Base-by-base conservation (phyloP, 768 basidiomycete genomes). In the Tremella mesenterica region DNA sequence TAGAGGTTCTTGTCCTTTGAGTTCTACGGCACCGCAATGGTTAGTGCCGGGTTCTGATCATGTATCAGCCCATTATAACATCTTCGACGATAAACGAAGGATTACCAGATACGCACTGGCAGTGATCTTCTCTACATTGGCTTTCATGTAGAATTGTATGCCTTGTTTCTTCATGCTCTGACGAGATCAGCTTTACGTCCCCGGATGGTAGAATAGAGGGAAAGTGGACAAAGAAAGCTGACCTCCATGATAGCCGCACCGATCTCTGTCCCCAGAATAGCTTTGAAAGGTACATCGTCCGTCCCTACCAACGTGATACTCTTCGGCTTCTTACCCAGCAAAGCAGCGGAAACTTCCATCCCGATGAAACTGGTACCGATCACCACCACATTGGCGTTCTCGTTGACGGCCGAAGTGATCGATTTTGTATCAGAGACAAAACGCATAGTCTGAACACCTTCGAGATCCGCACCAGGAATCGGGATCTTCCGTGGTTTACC, bases 311-410 rank as follows among this genome's bases (percentile, higher is more conserved):
- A 83, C 57, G 86, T 83, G 39, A 91, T 83, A 27, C 83, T 85
- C 12, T 84, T 84, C 20, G 88, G 82, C 59, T 85, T 84, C 49
- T 85, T 82, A 7, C 81, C 72, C 2, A 85, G 73, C 0, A 73
- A 54, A 0, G 87, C 85, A n/a, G 77, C 79, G 6, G 88, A 87
- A n/a, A 89, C 76, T 70, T 73, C 73, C 88, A 95, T 88, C 52
- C 85, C 82, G 63, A 95, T 95, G 76, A 92, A 95, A 13, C 85
- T 87, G 46, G 83, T 85, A 2, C 91, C 91, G 58, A 93, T 84
- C 12, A 92, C 80, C 28, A 89, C 88, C 54, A 85, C 77, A 73
- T 88, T 86, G 29, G 85, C 84, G 59, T 86, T 84, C 73, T 85
- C 30, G 79, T 57, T 64, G 46, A 71, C 58, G 18, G 60, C 60